A percentile compares a stretch with the other conserved stretches of the same genome.
phyloP scores from a whole-genome alignment of 2,329 filamentous ascomycete genomes.

The Paecilomyces variotii region DNA sequence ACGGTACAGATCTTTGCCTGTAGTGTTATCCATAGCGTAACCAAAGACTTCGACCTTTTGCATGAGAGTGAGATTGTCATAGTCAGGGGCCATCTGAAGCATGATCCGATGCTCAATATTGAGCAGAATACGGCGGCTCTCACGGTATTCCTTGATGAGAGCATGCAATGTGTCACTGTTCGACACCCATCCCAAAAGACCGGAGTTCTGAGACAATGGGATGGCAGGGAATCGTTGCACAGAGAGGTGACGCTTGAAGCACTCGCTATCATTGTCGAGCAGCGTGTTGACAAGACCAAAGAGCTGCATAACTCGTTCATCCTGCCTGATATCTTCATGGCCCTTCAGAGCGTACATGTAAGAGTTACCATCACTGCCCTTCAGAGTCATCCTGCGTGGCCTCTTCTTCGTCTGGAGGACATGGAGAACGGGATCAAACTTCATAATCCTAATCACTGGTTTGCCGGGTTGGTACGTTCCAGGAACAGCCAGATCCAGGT shows the following conservation, averaged over 20 bases:
- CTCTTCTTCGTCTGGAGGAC: constrained; percentile 97
- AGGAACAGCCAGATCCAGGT: constrained; percentile 89
- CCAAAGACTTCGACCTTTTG: constrained; percentile 99
- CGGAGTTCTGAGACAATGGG: constrained; percentile 90
- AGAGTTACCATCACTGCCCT: constrained; percentile 77
- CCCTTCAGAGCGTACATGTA: constrained; percentile 93
- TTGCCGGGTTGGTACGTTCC: constrained; percentile 80
- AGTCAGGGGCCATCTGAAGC: constrained; percentile 99
- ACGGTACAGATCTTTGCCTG: constrained; percentile 94
- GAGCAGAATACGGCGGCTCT: constrained; percentile 91
- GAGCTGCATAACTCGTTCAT: constrained; percentile 98
- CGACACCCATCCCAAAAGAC: constrained; percentile 89
- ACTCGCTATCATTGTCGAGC: constrained; percentile 86
- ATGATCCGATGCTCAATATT: constrained; percentile 99
- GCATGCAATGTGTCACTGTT: constrained; percentile 97
- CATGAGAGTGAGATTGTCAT: constrained; percentile 97
- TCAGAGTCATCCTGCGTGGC: constrained; percentile 78
- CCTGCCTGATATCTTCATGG: constrained; percentile 98
- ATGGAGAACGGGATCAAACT: constrained; percentile 80
- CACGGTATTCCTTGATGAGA: constrained; percentile 92
- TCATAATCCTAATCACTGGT: constrained; percentile 74
- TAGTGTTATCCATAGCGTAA: constrained; percentile 98
- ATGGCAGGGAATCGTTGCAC: constrained; percentile 97
- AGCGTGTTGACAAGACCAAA: constrained; percentile 97
- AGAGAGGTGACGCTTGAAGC: constrained; percentile 91